Base-by-base conservation (phyloP, 2,329 filamentous ascomycete species). In the Claviceps paspali region DNA sequence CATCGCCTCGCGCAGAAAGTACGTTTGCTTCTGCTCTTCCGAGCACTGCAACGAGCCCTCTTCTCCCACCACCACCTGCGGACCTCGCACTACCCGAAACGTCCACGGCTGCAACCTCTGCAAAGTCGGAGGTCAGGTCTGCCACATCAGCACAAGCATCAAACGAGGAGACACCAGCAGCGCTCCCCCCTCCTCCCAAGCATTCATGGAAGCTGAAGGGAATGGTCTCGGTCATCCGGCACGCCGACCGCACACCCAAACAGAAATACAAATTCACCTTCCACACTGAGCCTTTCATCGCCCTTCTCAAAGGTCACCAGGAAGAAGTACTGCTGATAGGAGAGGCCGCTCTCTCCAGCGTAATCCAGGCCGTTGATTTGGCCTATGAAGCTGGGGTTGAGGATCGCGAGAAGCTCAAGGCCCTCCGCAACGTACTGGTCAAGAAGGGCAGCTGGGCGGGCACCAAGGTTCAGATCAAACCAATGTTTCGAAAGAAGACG, bases 211-310 rank as follows among this genome's bases (percentile, higher is more conserved):
- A 94, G 57, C 66, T 98, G 36, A 98, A 98, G 61, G 91, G 91
- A 10, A 87, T 98, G 61, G 88, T 98, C 1, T 88, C 87, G 2
- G 91, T 98, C 12, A 86, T 98, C 46, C 77, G 91, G 21, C 91
- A 98, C 58, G 92, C 92, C 3, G 91, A 98, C 61, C 80, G 91
- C 39, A 98, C 91, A 1, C 91, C 91, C 2, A 98, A 98, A 61
- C 91, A 98, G 52, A 98, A 98, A 56, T 95, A 95, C 68, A 98
- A 98, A 56, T 98, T 96, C 51, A 98, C 91, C 0, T 96, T 98
- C 50, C 91, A 98, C 53, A 93, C 86, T 0, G 84, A 87, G 44
- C 91, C 91, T 0, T 98, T 98, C 52, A 87, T 98, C 44, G 83
- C 93, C 45, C 68, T 98, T 4, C 72, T 98, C 29, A 93, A 88